phyloP scores from a whole-genome alignment of 1,284 basidiomycete genomes.

The Cerrena zonata region DNA sequence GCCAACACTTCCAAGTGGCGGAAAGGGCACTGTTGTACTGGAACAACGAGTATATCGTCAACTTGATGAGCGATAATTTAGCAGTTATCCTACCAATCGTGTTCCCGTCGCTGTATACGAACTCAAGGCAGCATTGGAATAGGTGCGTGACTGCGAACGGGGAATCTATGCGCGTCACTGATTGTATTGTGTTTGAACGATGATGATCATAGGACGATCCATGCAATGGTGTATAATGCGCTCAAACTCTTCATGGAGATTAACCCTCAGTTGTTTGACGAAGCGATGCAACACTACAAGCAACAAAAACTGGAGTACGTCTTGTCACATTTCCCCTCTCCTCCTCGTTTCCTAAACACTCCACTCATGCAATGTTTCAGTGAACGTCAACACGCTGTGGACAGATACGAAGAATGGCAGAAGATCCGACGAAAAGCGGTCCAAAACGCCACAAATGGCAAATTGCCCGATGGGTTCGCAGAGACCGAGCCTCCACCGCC shows the following conservation, averaged over 20 bases:
- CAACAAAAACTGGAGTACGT: conserved; percentile 79
- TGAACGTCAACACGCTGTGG: conserved; percentile 76
- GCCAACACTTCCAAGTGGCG: conserved; percentile 98
- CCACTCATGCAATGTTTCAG: conserved; percentile 34
- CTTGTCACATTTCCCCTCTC: conserved; percentile 11
- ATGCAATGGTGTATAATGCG: conserved; percentile 98
- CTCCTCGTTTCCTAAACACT: conserved; percentile 11
- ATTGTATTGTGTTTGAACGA: conserved; percentile 8
- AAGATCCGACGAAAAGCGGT: conserved; percentile 70
- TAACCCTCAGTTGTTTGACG: conserved; percentile 92
- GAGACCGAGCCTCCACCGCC: conserved; percentile 65
- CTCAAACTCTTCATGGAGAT: conserved; percentile 99
- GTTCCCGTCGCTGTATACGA: conserved; percentile 95
- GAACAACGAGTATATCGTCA: conserved; percentile 99
- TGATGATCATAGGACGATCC: conserved; percentile 84
- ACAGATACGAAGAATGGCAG: conserved; percentile 81
- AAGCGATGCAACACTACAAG: conserved; percentile 91
- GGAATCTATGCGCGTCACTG: conserved; percentile 3
- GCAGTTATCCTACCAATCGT: conserved; percentile 88
- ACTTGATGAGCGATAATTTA: conserved; percentile 97
- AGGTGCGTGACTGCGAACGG: conserved; percentile 56
- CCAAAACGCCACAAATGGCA: conserved; percentile 61
- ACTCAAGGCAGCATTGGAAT: conserved; percentile 98
- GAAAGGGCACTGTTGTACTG: conserved; percentile 91
- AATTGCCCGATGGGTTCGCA: conserved; percentile 60